Evolutionary conservation across 768 basidiomycete species (phyloP), one percentile per base, ranked within the genome.

Genomic region (Cystobasidium ongulense): DNA sequence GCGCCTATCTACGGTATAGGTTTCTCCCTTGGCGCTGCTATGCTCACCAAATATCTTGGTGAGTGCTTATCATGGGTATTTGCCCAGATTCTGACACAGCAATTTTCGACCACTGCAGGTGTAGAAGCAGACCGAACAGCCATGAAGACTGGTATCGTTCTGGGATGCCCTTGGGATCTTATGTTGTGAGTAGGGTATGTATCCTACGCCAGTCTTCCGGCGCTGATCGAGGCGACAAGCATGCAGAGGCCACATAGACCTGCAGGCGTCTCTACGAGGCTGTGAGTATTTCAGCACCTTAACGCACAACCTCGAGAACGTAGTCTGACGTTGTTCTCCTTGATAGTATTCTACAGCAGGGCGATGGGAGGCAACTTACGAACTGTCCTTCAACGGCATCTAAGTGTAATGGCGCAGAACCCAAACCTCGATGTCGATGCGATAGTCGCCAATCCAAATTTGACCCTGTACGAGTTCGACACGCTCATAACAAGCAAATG

Each of bases 1-100:
- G 91, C 95, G 0, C 90, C 89, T 1, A 82, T 97, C 41, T 81
- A 95, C 21, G 95, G 90, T 17, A 81, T 96, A 11, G 92, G 94
- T 7, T 98, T 95, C 83, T 96, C 92, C 2, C 86, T 99, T 41
- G 96, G 95, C 52, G 90, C 93, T 52, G 92, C 91, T 80, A 89
- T 97, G 39, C 82, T 98, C 77, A 89, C 92, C 38, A 86, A 91
- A 75, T 96, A 96, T 81, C 82, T 94, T 63, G 92, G 89, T 86
- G 35, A 88, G 88, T 81, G 86, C 85, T 21, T 82, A 92, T 21
- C 90, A 74, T 59, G 8, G 21, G 46, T 65, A 68, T 76, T 57
- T 64, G 73, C 74, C 36, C 66, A 46, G 52, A 70, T 65, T 70
- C 65, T 36, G 43, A 57, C 66, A 54, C 73, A 73, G 59, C 62